Evolutionary conservation across 176 grass and related monocot genomes (phyloP).

Genomic region (Triticum aestivum): DNA sequence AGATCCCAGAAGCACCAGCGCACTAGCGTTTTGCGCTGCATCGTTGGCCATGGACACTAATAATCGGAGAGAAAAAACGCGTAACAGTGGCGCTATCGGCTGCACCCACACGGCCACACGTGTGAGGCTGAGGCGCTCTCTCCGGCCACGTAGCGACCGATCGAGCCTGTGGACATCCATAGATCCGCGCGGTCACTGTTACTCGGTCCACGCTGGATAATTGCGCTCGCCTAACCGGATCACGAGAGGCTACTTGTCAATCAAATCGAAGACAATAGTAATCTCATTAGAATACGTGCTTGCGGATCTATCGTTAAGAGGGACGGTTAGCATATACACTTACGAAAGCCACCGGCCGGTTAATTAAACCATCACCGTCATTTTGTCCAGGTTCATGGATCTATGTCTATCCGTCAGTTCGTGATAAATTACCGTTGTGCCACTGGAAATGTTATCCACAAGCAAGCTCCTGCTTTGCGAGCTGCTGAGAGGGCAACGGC

Average conservation of each 20-base stretch:
- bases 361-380: not conserved
- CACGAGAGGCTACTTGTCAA: not conserved
- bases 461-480: not conserved
- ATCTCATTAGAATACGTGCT: not conserved
- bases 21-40: no score
- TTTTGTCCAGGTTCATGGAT: not conserved
- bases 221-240: not conserved
- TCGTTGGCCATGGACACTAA: no score
- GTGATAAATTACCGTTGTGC: not conserved
- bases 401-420: not conserved
- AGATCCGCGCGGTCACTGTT: not conserved
- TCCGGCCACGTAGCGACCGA: not conserved
- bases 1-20: no score
- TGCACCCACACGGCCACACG: not conserved
- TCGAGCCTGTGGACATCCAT: not conserved
- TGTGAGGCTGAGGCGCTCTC: not conserved
- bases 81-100: not conserved
- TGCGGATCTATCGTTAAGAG: not conserved
- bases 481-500: not conserved
- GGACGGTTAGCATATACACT: not conserved
- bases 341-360: not conserved
- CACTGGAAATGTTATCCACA: not conserved
- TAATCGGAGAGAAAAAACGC: not conserved
- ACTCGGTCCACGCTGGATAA: not conserved
- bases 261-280: not conserved